These are phyloP conservation scores for Scenedesmus sp. DNA, from an alignment of 163 green algal species.

Conservation along the genomic window DNA sequence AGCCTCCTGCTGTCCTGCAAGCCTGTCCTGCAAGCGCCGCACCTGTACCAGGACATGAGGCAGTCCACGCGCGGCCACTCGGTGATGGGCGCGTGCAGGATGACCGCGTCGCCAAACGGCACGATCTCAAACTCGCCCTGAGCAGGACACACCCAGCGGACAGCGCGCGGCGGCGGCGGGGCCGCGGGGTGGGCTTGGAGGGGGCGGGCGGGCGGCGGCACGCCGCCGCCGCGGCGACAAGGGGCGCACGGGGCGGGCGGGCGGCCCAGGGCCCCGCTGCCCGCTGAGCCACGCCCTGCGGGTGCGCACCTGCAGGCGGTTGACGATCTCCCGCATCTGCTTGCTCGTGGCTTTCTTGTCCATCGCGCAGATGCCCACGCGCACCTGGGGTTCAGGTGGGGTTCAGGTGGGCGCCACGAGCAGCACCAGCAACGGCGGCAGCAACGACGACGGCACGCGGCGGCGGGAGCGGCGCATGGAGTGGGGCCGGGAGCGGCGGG, in stretches of 20 bases:
- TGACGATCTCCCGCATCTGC: conserved; percentile 92
- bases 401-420: too few species aligned
- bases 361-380: conserved; percentile 84
- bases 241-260: too few species aligned
- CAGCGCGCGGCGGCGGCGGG: too few species aligned
- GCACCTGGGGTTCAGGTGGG: too few species aligned
- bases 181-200: too few species aligned
- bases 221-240: too few species aligned
- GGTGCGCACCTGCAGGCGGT: conserved; percentile 76
- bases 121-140: conserved; percentile 95
- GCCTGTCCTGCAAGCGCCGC: background rate
- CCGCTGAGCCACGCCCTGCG: conserved; percentile 92
- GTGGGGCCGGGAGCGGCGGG: too few species aligned
- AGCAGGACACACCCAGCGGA: too few species aligned
- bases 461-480: too few species aligned
- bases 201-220: too few species aligned
- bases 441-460: too few species aligned
- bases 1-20: background rate
- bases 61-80: conserved; percentile 88
- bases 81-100: conserved; percentile 74
- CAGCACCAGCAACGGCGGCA: too few species aligned
- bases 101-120: conserved; percentile 91
- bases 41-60: conserved; percentile 93
- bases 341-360: conserved; percentile 88
- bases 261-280: conserved; percentile 49